Percentiles rank a stretch among this genome's conserved stretches.
Conservation (phyloP, 345 rosid species). For the Viola odorata region DNA sequence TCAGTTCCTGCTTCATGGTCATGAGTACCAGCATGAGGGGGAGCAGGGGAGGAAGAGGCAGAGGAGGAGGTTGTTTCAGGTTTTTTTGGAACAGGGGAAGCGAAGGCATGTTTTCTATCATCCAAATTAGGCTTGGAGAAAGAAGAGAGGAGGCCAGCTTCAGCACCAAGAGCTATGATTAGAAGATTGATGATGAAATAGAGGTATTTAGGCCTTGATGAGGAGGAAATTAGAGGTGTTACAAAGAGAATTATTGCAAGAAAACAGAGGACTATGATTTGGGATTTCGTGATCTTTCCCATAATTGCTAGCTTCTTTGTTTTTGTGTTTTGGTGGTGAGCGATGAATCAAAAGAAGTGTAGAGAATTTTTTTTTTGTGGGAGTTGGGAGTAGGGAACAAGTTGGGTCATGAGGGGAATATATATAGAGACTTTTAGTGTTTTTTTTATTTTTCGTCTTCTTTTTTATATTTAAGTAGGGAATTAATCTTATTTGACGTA, state of each 20-base stretch:
- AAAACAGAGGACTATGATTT: conserved; percentile 32
- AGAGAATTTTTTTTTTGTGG: not conserved
- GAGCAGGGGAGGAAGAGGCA: not conserved
- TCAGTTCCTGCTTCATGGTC: conserved; percentile 9
- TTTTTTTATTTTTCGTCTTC: no score
- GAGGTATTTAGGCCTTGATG: conserved; percentile 44
- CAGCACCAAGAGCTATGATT: conserved; percentile 55
- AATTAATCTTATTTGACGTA: no score
- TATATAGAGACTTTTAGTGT: not conserved
- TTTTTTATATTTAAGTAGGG: no score
- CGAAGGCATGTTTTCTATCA: conserved; percentile 12
- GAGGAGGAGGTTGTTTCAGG: conserved; percentile 9
- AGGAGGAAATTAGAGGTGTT: conserved; percentile 45
- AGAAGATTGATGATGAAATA: conserved; percentile 56
- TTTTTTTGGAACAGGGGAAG: conserved; percentile 13
- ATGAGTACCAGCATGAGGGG: not conserved
- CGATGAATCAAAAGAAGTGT: not conserved
- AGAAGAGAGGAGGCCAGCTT: conserved; percentile 53
- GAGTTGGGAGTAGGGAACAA: not conserved
- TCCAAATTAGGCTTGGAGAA: conserved; percentile 32
- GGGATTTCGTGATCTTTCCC: conserved; percentile 43
- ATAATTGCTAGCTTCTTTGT: conserved; percentile 14
- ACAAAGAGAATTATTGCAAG: conserved; percentile 45
- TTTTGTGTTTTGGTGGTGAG: not conserved
- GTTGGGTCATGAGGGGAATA: not conserved